phyloP scores from a whole-genome alignment of 1,284 basidiomycete species.

The Puccinia triticina region DNA sequence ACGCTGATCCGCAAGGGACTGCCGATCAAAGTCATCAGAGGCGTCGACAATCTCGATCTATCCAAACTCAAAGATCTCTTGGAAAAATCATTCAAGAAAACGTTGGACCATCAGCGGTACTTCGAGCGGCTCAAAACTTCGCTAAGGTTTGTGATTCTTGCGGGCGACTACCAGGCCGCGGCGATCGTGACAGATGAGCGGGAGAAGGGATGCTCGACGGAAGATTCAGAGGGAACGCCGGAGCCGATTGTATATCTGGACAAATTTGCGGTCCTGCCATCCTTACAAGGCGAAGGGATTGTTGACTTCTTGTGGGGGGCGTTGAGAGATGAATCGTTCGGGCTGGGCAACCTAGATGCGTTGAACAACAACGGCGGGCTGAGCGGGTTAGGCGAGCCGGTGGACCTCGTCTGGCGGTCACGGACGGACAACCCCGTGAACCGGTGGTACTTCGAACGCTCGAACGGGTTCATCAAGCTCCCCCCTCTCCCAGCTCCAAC shows the following conservation, averaged over 20 bases:
- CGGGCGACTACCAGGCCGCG: constrained; percentile 93
- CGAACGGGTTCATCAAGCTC: constrained; percentile 83
- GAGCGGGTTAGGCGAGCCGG: constrained; percentile 82
- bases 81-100: constrained; percentile 80
- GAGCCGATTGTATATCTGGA: constrained; percentile 83
- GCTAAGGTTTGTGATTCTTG: constrained; percentile 91
- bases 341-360: constrained; percentile 87
- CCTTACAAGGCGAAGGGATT: constrained; percentile 93
- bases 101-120: constrained; percentile 74
- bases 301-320: constrained; percentile 99
- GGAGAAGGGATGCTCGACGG: constrained; percentile 52
- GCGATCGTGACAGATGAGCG: constrained; percentile 90
- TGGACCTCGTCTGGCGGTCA: constrained; percentile 93
- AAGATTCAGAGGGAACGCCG: constrained; percentile 43
- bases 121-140: constrained; percentile 74
- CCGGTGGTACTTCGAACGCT: constrained; percentile 98
- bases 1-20: constrained; percentile 87
- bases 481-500: constrained; percentile 54
- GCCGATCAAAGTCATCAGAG: constrained; percentile 77
- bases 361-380: constrained; percentile 88
- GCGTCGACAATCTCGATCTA: constrained; percentile 71
- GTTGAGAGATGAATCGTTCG: constrained; percentile 96
- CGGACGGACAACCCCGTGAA: constrained; percentile 93
- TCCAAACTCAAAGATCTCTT: constrained; percentile 77
- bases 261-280: constrained; percentile 96